These are phyloP conservation scores for Oxytropis ochrocephala DNA, from an alignment of 306 rosid genomes.

Conservation along the genomic window DNA sequence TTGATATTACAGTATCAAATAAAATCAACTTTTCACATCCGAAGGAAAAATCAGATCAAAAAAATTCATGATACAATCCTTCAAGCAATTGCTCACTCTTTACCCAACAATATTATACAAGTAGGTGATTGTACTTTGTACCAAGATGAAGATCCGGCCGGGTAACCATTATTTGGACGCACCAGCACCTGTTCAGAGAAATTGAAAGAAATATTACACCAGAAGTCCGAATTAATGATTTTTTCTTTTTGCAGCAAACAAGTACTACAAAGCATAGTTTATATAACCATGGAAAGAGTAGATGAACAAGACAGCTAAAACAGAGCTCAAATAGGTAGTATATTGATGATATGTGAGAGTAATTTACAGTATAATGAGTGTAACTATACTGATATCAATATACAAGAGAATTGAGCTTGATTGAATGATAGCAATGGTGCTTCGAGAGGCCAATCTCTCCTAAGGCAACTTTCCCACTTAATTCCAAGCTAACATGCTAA, in stretches of 20 bases:
- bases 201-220: not conserved
- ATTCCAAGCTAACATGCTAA: too few relatives aligned
- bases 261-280: not conserved
- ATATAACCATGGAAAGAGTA: too few relatives aligned
- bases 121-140: not conserved
- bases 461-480: too few relatives aligned
- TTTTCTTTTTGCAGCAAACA: not conserved
- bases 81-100: slow-evolving; percentile 6
- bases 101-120: not conserved
- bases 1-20: not conserved
- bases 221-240: slow-evolving; percentile 6
- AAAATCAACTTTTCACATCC: not conserved
- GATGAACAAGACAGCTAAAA: too few relatives aligned
- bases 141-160: slow-evolving; percentile 6
- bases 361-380: too few relatives aligned
- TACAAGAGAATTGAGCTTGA: too few relatives aligned
- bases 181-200: slow-evolving; percentile 19
- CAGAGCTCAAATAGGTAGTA: too few relatives aligned
- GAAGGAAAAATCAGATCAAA: not conserved
- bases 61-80: not conserved
- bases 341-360: too few relatives aligned
- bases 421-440: too few relatives aligned
- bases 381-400: too few relatives aligned
- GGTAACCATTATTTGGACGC: slow-evolving; percentile 18
- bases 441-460: too few relatives aligned